Evolutionary conservation across 495 filamentous ascomycete species (phyloP), one percentile per base, ranked within the genome.

Genomic region (Polyplosphaeria fusca): DNA sequence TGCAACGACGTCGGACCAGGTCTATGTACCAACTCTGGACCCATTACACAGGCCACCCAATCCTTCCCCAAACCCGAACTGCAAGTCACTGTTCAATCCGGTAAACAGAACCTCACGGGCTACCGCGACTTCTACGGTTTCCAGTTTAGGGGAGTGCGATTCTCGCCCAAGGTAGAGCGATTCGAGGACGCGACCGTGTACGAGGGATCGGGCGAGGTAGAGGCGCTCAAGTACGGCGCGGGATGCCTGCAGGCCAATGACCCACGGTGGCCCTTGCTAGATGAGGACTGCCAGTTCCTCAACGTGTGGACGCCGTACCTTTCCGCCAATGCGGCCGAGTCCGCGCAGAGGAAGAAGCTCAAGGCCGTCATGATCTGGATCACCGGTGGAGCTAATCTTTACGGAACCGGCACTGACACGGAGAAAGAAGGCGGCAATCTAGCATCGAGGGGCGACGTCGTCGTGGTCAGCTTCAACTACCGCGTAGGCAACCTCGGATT

Each of bases 281-380:
- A 40, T 38, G 77, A 79, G 48, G 78, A 82, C 47, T 82, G 78
- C 45, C 65, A 79, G 14, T 78, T 77, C 52, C 65, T 82, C n/a
- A 81, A 81, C 52, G 71, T 82, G 45, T 81, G 73, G 75, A 80
- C 76, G 1, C 69, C 76, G 4, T 74, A 74, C 47, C 70, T 82
- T 1, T 48, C 57, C 3, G 30, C 30, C 7, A 7, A 7, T 7
- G 30, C 30, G 14, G 7, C 30, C 7, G 30, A 7, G 14, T 35
- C 30, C 16, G 48, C 16, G 5, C 30, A 49, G 11, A 30, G 46
- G 26, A 18, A 20, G 4, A 65, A 50, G 24, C 55, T 77, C 38
- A 77, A 74, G 53, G 74, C 79, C 16, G 79, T 83, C 0, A 77
- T 77, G 64, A 65, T 77, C 51, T 72, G 72, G 62, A 67, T 70